phyloP scores from a whole-genome alignment of 2,329 filamentous ascomycete species.

The Penicillium palitans region DNA sequence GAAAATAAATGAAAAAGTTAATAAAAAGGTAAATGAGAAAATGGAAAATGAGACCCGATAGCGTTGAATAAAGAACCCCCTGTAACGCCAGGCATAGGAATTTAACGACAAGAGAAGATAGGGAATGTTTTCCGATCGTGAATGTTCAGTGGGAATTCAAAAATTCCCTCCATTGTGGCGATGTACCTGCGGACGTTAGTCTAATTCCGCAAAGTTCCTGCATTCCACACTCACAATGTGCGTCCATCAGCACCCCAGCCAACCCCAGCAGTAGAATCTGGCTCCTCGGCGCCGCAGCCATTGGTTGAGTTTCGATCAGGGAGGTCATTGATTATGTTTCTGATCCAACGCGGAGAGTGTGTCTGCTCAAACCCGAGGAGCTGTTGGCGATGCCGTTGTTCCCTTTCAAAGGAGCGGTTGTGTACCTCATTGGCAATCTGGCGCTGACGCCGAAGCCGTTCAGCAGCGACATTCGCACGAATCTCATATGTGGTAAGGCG shows the following conservation, averaged over 20 bases:
- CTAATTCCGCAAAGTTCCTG: too few species aligned
- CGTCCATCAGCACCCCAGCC: constrained; percentile 50
- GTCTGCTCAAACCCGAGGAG: constrained; percentile 36
- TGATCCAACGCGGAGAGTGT: constrained; percentile 41
- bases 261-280: constrained; percentile 48
- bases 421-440: constrained; percentile 39
- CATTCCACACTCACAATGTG: constrained; percentile 46
- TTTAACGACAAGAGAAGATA: constrained; percentile 44
- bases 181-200: constrained; percentile 41
- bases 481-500: constrained; percentile 36
- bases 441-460: constrained; percentile 42
- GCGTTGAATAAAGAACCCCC: background rate
- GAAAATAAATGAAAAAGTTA: background rate
- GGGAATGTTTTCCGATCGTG: constrained; percentile 52
- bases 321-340: constrained; percentile 39
- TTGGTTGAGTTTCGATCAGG: constrained; percentile 35
- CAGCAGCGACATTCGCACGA: constrained; percentile 40
- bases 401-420: constrained; percentile 31
- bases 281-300: constrained; percentile 37
- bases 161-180: constrained; percentile 51
- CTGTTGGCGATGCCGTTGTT: constrained; percentile 38
- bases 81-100: background rate
- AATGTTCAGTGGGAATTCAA: constrained; percentile 49
- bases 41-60: background rate
- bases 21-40: background rate